Conservation (phyloP, 2,329 filamentous ascomycete genomes). For the Neophaeococcomyces aloes region DNA sequence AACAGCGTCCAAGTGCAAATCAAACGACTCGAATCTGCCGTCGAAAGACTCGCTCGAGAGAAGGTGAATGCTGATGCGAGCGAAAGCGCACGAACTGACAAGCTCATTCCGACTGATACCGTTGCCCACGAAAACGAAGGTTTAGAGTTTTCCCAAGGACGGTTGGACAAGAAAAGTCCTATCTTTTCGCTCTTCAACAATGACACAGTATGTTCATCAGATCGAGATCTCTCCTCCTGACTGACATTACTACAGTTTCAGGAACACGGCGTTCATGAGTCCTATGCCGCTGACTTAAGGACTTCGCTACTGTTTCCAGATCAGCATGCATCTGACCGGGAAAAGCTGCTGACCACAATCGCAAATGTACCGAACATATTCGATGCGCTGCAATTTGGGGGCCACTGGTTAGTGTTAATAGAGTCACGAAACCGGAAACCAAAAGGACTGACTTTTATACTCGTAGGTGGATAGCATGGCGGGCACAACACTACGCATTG, state of each 20-base stretch:
- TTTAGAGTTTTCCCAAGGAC: slow-evolving; percentile 1
- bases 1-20: slow-evolving; percentile 1
- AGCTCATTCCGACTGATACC: not conserved
- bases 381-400: slow-evolving; percentile 16
- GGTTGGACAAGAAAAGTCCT: slow-evolving; percentile 11
- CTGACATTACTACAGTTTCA: slow-evolving; percentile 3
- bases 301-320: slow-evolving; percentile 7
- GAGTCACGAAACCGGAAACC: too few relatives aligned
- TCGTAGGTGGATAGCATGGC: slow-evolving; percentile 18
- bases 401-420: slow-evolving; percentile 10
- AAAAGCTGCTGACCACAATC: slow-evolving; percentile 18
- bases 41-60: slow-evolving; percentile 3
- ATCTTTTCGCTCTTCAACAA: slow-evolving; percentile 19
- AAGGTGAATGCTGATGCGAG: not conserved
- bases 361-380: slow-evolving; percentile 15
- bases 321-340: slow-evolving; percentile 10
- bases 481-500: slow-evolving; percentile 16
- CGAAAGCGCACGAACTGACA: not conserved
- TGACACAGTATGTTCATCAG: slow-evolving; percentile 11
- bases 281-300: not conserved
- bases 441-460: too few relatives aligned
- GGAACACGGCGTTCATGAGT: slow-evolving; percentile 3
- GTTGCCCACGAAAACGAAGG: not conserved
- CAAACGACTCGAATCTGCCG: slow-evolving; percentile 1
- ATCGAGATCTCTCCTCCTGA: not conserved